Evolutionary conservation across 2,329 filamentous ascomycete genomes (phyloP).

Genomic region (Periconia sp.): DNA sequence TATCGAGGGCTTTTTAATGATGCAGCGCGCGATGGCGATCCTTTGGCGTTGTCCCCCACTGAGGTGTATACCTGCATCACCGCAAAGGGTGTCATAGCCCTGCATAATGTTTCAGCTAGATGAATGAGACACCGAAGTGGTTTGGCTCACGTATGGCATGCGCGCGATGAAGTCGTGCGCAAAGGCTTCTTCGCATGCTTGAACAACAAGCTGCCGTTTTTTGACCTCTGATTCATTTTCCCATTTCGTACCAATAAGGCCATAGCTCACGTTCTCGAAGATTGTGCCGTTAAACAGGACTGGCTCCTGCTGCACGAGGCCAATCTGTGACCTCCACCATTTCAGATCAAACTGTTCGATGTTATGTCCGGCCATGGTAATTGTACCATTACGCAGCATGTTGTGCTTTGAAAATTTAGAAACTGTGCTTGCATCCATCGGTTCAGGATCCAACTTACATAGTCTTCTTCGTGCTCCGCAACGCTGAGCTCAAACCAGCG

Average conservation of each 20-base stretch:
- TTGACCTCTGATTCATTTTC: conserved; percentile 54
- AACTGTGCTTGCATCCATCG: too few species aligned
- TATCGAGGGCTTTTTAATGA: conserved; percentile 43
- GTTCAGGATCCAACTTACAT: too few species aligned
- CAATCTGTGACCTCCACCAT: conserved; percentile 88
- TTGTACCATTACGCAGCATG: conserved; percentile 22
- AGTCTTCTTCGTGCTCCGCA: neutral
- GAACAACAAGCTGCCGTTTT: conserved; percentile 62
- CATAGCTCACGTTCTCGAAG: conserved; percentile 83
- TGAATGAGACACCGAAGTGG: neutral
- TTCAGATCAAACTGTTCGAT: conserved; percentile 77
- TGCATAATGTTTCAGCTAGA: conserved; percentile 58
- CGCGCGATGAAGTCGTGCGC: conserved; percentile 83
- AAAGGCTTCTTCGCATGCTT: conserved; percentile 76
- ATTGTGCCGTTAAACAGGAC: conserved; percentile 87
- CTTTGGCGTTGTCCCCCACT: conserved; percentile 90
- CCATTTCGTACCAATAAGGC: conserved; percentile 68
- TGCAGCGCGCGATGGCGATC: conserved; percentile 44
- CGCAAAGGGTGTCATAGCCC: conserved; percentile 88
- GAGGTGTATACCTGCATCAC: conserved; percentile 84
- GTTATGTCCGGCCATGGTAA: conserved; percentile 49
- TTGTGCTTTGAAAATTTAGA: conserved; percentile 1
- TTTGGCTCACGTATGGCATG: conserved; percentile 46
- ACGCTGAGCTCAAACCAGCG: conserved; percentile 70
- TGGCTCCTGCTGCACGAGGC: conserved; percentile 88